Base-by-base conservation (phyloP, 345 rosid genomes). In the Chamaenerion angustifolium region DNA sequence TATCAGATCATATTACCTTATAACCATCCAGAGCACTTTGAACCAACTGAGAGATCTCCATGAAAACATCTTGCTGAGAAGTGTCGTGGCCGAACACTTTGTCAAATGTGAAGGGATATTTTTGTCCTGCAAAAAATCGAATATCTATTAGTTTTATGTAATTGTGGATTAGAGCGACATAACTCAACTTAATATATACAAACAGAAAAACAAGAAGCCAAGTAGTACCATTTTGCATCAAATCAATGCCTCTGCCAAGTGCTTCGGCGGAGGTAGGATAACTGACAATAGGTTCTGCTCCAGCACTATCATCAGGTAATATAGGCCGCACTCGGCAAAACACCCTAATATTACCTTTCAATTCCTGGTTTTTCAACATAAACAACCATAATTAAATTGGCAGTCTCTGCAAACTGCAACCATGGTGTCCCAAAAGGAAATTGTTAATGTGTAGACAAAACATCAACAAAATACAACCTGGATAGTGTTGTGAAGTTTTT, bases 1-100 rank as follows among this genome's bases (percentile, higher is more conserved):
- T 44, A 5, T 2, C 11, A 12, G 47, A 10, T 14, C 48, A 46
- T 50, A 42, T 63, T 44, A 87, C 96, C 96, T 92, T 92, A 43
- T 92, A 92, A 46, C 98, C 96, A 61, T 92, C 98, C 42, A 92
- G 80, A 16, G 98, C 98, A 51, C 98, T 92, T 60, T 92, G 98
- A 42, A 84, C 85, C 51, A 87, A 63, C 67, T 92, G 98, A 9
- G 98, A 87, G 59, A 92, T 82, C 69, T 92, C 98, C 11, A 73
- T 74, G 68, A 92, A 92, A 6, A 92, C 89, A 60, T 82, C 86
- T 57, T 84, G 75, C 52, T 92, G 98, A 37, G 93, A 78, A 54
- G 95, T 83, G 45, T 81, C 93, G 7, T 78, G 96, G 56, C 58
- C 68, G 41, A 92, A 92, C 48, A 92, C 98, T 59, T 92, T 87